Percentiles rank a stretch among this genome's conserved stretches.
Conservation (phyloP, 306 rosid species). For the Quercus parvula region DNA sequence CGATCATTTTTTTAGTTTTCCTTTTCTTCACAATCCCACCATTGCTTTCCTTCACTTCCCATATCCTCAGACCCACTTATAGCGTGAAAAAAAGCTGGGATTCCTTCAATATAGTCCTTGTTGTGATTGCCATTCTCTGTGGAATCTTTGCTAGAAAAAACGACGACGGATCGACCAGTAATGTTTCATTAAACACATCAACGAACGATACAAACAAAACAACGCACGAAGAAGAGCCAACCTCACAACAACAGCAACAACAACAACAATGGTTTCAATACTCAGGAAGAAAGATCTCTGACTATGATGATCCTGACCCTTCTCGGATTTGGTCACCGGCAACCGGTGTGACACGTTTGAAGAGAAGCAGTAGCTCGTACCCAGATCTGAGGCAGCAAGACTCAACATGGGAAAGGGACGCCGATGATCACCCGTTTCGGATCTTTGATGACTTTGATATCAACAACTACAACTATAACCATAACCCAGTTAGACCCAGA, state of each 20-base stretch:
- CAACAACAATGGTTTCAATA: constrained; percentile 52
- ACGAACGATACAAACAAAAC: background rate
- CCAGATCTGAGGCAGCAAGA: constrained; percentile 79
- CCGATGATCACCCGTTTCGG: constrained; percentile 34
- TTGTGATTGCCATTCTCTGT: constrained; percentile 59
- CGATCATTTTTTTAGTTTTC: constrained; percentile 41
- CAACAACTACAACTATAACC: background rate
- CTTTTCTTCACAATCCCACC: constrained; percentile 62
- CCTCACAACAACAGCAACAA: background rate
- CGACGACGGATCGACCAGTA: constrained; percentile 40
- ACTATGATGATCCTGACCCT: background rate
- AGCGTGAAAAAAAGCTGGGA: constrained; percentile 74
- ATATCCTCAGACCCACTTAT: constrained; percentile 37
- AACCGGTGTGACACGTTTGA: constrained; percentile 26
- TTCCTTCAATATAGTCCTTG: constrained; percentile 65
- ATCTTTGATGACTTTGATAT: constrained; percentile 73
- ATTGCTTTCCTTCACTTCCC: constrained; percentile 49
- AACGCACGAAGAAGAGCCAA: constrained; percentile 8
- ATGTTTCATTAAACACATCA: background rate
- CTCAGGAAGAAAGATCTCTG: constrained; percentile 19
- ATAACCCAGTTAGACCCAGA: background rate
- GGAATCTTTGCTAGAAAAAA: constrained; percentile 60
- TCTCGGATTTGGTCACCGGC: constrained; percentile 25
- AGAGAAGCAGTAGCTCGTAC: constrained; percentile 77
- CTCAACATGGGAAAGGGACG: constrained; percentile 48